Conservation (phyloP, 768 basidiomycete genomes). For the Phylloporus sp. region DNA sequence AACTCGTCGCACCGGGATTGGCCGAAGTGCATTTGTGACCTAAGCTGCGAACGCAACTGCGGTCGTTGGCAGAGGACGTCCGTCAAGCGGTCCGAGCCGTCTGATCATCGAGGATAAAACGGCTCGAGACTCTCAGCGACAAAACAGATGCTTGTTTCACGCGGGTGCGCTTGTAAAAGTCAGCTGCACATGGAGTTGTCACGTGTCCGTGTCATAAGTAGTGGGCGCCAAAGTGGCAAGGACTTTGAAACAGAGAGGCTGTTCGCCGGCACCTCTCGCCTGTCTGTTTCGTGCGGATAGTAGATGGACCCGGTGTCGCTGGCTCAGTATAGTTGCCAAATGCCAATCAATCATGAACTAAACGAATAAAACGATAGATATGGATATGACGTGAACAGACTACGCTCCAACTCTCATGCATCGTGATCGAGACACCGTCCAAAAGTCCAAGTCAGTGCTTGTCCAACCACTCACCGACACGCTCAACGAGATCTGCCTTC, state of each 20-base stretch:
- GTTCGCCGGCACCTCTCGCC: background rate
- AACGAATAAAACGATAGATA: too few species aligned
- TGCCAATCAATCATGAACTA: conserved; percentile 1
- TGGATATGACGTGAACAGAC: background rate
- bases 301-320: background rate
- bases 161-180: background rate
- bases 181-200: too few species aligned
- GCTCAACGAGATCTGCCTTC: conserved; percentile 67
- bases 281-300: background rate
- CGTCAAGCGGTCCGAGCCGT: background rate
- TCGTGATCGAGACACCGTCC: background rate
- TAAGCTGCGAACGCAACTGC: background rate
- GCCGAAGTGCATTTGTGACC: background rate
- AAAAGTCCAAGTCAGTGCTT: conserved; percentile 17
- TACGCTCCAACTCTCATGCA: background rate
- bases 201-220: background rate
- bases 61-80: background rate
- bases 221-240: background rate
- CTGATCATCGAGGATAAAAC: background rate
- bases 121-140: background rate
- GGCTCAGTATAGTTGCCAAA: background rate
- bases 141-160: background rate
- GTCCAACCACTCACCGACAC: conserved; percentile 60
- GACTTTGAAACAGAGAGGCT: background rate
- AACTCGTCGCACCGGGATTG: background rate